A percentile compares a stretch with the other conserved stretches of the same genome.
These are phyloP conservation scores for Linnemannia hyalina DNA, from an alignment of 192 early-diverging fungal genomes.

Conservation along the genomic window DNA sequence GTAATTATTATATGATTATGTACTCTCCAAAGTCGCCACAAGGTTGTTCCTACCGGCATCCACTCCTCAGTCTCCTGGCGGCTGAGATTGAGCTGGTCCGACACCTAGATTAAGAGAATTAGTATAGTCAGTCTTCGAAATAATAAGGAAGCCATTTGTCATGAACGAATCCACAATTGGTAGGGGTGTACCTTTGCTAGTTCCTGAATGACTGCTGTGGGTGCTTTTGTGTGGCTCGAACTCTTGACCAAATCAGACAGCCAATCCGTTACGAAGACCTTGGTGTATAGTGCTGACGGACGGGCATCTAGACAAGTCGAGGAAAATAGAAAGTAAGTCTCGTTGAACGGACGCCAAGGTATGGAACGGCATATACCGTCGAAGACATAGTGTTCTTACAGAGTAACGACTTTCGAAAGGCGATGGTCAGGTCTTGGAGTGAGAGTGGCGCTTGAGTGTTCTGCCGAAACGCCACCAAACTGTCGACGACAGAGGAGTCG, in stretches of 20 bases:
- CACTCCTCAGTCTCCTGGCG: slow-evolving; percentile 33
- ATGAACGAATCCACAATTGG: not conserved
- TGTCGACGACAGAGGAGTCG: slow-evolving; percentile 14
- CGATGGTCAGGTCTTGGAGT: slow-evolving; percentile 18
- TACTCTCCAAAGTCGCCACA: not conserved
- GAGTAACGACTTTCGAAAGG: slow-evolving; percentile 22
- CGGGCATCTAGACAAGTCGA: not conserved
- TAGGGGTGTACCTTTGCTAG: slow-evolving; percentile 20
- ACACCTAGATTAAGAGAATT: slow-evolving; percentile 10
- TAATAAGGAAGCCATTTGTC: no score
- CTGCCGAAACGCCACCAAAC: slow-evolving; percentile 45
- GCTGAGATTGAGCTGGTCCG: slow-evolving; percentile 23
- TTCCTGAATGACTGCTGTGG: slow-evolving; percentile 20
- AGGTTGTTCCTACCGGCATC: slow-evolving; percentile 25
- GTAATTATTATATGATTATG: not conserved
- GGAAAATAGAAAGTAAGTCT: not conserved
- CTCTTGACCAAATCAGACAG: slow-evolving; percentile 23
- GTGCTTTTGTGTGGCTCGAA: not conserved
- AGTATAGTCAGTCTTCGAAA: not conserved
- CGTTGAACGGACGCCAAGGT: not conserved
- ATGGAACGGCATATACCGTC: not conserved
- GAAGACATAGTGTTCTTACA: slow-evolving; percentile 7
- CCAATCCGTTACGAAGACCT: slow-evolving; percentile 37
- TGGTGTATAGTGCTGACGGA: not conserved
- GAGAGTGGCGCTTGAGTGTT: slow-evolving; percentile 4